Evolutionary conservation across 108 stramenopile species (phyloP).

Genomic region (Craspedostauros australis): DNA sequence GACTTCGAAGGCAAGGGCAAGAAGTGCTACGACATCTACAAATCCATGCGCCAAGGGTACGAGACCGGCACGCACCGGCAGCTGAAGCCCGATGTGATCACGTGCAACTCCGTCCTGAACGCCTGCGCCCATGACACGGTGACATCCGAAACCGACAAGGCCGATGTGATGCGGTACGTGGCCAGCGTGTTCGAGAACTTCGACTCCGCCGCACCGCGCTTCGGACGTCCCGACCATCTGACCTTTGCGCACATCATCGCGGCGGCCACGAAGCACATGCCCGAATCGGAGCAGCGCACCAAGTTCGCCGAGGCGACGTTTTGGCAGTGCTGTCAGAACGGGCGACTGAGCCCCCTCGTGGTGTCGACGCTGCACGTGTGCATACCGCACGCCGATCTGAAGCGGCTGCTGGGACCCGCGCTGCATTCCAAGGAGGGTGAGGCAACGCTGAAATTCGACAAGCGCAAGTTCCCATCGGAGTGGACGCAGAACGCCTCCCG

Average conservation of each 20-base stretch:
- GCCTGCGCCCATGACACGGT: constrained; percentile 37
- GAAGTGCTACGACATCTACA: constrained; percentile 12
- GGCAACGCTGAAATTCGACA: constrained; percentile 5
- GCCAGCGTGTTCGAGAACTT: constrained; percentile 22
- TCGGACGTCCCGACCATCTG: constrained; percentile 19
- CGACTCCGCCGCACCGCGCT: constrained; percentile 6
- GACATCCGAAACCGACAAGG: constrained; percentile 2
- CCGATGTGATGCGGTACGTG: constrained; percentile 16
- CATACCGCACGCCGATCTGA: constrained; percentile 1
- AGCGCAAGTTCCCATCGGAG: constrained; percentile 8
- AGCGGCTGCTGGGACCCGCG: constrained; percentile 16
- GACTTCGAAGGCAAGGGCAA: constrained; percentile 10
- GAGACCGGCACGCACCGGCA: constrained; percentile 27
- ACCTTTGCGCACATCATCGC: constrained; percentile 24
- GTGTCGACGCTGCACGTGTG: constrained; percentile 9
- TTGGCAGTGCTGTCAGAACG: constrained; percentile 14
- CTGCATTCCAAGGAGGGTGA: constrained; percentile 5
- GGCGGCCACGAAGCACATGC: constrained; percentile 20
- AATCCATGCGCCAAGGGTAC: constrained; percentile 36
- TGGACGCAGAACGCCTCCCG: constrained; percentile 23
- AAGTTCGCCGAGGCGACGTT: constrained; percentile 23
- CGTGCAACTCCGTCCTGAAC: constrained; percentile 47
- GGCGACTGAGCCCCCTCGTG: constrained; percentile 15
- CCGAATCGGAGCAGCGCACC: neutral
- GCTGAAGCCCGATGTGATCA: constrained; percentile 46